Evolutionary conservation across 768 basidiomycete species (phyloP).

Genomic region (Lactarius deliciosus): DNA sequence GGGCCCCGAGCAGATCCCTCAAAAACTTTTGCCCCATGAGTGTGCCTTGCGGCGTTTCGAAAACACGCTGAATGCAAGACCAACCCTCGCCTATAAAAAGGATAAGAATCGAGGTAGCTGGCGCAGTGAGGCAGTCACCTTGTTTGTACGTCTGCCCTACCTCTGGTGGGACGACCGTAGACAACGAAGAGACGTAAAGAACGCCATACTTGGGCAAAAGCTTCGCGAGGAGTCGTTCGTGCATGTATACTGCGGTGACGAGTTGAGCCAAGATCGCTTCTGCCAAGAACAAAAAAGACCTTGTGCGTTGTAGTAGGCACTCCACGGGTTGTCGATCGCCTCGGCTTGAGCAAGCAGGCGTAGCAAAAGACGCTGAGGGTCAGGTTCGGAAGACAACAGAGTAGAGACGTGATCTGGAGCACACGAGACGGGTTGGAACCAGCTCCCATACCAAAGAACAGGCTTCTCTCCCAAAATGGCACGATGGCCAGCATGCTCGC

Average conservation of each 20-base stretch:
- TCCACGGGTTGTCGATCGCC: constrained; percentile 20
- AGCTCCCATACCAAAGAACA: constrained; percentile 27
- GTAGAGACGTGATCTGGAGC: constrained; percentile 2
- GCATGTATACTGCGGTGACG: constrained; percentile 21
- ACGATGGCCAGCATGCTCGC: constrained; percentile 7
- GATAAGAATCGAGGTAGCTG: not conserved
- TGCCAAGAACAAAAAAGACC: constrained; percentile 11
- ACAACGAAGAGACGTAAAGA: constrained; percentile 16
- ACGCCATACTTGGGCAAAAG: constrained; percentile 22
- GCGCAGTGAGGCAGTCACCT: not conserved
- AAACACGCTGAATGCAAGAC: constrained; percentile 19
- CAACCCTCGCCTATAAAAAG: constrained; percentile 4
- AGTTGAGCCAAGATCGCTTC: not conserved
- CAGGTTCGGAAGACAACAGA: not conserved
- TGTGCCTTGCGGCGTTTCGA: constrained; percentile 19
- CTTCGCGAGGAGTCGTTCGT: constrained; percentile 22
- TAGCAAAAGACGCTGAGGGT: constrained; percentile 10
- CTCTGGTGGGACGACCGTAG: not conserved
- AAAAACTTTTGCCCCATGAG: constrained; percentile 16
- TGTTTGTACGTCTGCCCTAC: not conserved
- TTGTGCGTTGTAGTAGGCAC: constrained; percentile 28
- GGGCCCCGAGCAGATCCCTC: constrained; percentile 2
- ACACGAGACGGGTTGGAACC: constrained; percentile 25
- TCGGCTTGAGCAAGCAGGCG: constrained; percentile 20
- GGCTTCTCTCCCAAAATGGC: constrained; percentile 20